phyloP scores from a whole-genome alignment of 2,329 filamentous ascomycete species.

The Ceratocystis smalleyi region DNA sequence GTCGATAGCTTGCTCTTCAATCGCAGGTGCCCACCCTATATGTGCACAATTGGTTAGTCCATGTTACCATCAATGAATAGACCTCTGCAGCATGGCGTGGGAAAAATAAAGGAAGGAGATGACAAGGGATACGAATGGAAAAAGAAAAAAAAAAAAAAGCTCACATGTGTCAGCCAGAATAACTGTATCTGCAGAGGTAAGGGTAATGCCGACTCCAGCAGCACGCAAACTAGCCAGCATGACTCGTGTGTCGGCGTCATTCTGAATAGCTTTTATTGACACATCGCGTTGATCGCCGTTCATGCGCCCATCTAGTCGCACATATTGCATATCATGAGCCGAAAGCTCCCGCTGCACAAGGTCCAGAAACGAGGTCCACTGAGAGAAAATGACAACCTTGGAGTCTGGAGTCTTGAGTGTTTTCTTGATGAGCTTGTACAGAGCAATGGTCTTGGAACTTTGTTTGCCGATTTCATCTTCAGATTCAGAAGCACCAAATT shows the following conservation, averaged over 20 bases:
- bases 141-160: slow-evolving; percentile 19
- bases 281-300: slow-evolving; percentile 51
- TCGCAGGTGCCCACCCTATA: slow-evolving; percentile 72
- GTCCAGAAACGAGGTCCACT: slow-evolving; percentile 62
- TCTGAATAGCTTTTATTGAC: slow-evolving; percentile 51
- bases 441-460: slow-evolving; percentile 69
- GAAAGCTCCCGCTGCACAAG: slow-evolving; percentile 55
- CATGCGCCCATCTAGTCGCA: slow-evolving; percentile 72
- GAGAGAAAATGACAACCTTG: slow-evolving; percentile 60
- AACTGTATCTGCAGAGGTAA: slow-evolving; percentile 74
- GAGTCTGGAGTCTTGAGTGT: slow-evolving; percentile 46
- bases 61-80: too few species aligned
- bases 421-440: slow-evolving; percentile 59
- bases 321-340: slow-evolving; percentile 44
- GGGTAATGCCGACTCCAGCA: slow-evolving; percentile 71
- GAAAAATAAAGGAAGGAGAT: not conserved
- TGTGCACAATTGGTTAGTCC: not conserved
- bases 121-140: not conserved
- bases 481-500: slow-evolving; percentile 32
- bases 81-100: too few species aligned
- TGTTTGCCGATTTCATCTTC: slow-evolving; percentile 44
- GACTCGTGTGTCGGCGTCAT: slow-evolving; percentile 51
- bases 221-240: slow-evolving; percentile 71
- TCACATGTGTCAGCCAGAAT: slow-evolving; percentile 62
- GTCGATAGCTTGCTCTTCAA: slow-evolving; percentile 83